Conservation (phyloP, 495 filamentous ascomycete species). For the Lindgomyces ingoldianus region DNA sequence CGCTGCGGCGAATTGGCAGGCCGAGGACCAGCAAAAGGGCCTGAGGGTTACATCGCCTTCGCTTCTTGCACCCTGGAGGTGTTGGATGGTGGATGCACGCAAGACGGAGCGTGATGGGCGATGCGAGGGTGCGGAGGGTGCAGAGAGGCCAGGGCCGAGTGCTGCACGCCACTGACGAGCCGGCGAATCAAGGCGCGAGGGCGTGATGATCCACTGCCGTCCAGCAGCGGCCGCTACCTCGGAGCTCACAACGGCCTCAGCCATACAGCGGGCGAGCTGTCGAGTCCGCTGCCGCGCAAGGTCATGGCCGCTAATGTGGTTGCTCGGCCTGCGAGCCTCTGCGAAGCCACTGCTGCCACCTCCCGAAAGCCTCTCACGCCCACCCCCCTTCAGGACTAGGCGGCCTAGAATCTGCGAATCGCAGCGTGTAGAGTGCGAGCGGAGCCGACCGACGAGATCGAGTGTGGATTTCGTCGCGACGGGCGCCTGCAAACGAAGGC, state of each 20-base stretch:
- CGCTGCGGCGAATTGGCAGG: conserved; percentile 22
- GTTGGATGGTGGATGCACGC: conserved; percentile 19
- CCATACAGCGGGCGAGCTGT: conserved; percentile 9
- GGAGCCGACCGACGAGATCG: conserved; percentile 31
- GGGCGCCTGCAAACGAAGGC: conserved; percentile 14
- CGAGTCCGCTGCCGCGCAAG: conserved; percentile 17
- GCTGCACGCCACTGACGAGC: conserved; percentile 17
- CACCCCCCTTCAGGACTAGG: background rate
- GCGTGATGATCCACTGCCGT: conserved; percentile 11
- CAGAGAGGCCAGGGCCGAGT: background rate
- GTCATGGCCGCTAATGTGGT: background rate
- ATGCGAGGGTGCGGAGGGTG: conserved; percentile 8
- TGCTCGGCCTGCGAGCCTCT: conserved; percentile 1
- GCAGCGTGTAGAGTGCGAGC: background rate
- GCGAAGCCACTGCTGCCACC: conserved; percentile 14
- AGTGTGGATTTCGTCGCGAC: conserved; percentile 1
- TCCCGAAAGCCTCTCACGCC: conserved; percentile 5
- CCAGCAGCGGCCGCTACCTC: conserved; percentile 9
- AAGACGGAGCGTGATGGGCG: conserved; percentile 4
- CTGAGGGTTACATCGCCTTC: conserved; percentile 36
- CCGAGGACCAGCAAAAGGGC: conserved; percentile 9
- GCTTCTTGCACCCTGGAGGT: conserved; percentile 1
- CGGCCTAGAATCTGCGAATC: conserved; percentile 14
- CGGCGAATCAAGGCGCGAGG: conserved; percentile 10
- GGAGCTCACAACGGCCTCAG: conserved; percentile 25